Evolutionary conservation across 371 early-diverging fungal species (phyloP).

Genomic region (Apophysomyces ossiformis): DNA sequence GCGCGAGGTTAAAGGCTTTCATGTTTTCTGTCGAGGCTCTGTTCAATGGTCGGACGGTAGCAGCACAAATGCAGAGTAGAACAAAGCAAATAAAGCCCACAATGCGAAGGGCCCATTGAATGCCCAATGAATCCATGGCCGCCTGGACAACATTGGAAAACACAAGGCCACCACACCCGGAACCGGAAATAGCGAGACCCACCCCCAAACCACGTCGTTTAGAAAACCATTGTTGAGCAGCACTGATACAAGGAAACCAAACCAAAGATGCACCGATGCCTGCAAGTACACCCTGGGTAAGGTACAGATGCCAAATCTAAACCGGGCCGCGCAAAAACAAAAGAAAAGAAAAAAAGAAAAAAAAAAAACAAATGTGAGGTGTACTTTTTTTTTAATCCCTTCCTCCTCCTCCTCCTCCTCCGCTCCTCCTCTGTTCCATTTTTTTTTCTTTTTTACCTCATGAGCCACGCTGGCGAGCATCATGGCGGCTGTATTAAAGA

Average conservation of each 20-base stretch:
- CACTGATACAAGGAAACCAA: constrained; percentile 69
- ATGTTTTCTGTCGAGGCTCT: constrained; percentile 4
- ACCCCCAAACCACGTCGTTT: constrained; percentile 68
- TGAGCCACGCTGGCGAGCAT: constrained; percentile 67
- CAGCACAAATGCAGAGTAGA: constrained; percentile 44
- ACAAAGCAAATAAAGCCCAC: constrained; percentile 60
- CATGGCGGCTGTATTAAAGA: constrained; percentile 55
- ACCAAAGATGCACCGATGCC: constrained; percentile 70
- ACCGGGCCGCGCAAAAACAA: background rate
- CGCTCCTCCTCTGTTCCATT: background rate
- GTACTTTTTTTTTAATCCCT: no score
- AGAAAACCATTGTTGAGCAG: constrained; percentile 72
- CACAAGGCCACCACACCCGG: constrained; percentile 64
- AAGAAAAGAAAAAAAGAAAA: background rate
- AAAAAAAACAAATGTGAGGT: background rate
- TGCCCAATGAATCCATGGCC: constrained; percentile 46
- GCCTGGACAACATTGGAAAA: constrained; percentile 54
- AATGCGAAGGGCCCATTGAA: constrained; percentile 68
- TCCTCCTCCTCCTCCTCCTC: no score
- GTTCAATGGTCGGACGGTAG: constrained; percentile 56
- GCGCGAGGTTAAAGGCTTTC: constrained; percentile 28
- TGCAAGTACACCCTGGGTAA: constrained; percentile 28
- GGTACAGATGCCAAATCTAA: constrained; percentile 30
- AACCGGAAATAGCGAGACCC: constrained; percentile 71
- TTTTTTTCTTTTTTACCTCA: constrained; percentile 45